Percentiles rank a stretch among this genome's conserved stretches.
Evolutionary conservation across 352 stramenopile genomes (phyloP).

Genomic region (Phytophthora sp.): DNA sequence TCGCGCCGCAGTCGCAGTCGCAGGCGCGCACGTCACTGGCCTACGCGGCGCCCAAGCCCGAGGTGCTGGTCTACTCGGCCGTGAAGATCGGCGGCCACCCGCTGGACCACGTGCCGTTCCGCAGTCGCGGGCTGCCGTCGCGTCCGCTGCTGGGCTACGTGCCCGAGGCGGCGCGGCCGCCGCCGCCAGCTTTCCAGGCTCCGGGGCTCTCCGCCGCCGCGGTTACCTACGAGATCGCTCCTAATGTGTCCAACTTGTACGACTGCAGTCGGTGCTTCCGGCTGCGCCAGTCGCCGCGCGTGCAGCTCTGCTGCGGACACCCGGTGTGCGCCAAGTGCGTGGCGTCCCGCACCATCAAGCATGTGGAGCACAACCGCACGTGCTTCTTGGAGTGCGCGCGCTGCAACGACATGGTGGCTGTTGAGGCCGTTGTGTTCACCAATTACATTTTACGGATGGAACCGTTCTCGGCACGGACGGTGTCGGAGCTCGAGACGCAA

Average conservation of each 20-base stretch:
- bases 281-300: conserved; percentile 56
- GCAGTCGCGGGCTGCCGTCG: conserved; percentile 63
- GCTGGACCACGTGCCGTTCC: conserved; percentile 79
- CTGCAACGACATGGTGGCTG: conserved; percentile 55
- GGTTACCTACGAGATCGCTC: conserved; percentile 36
- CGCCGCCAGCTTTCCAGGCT: conserved; percentile 11
- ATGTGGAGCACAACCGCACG: conserved; percentile 44
- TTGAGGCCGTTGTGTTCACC: conserved; percentile 66
- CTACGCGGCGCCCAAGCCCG: conserved; percentile 40
- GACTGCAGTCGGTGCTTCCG: conserved; percentile 63
- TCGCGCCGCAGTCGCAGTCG: conserved; percentile 15
- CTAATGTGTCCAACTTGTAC: conserved; percentile 55
- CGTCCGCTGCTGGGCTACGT: conserved; percentile 62
- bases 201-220: conserved; percentile 15
- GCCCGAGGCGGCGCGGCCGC: background rate
- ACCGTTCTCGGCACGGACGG: conserved; percentile 32
- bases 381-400: conserved; percentile 63
- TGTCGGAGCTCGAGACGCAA: conserved; percentile 35
- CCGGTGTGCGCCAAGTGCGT: conserved; percentile 64
- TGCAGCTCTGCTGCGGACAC: conserved; percentile 75
- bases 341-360: conserved; percentile 47
- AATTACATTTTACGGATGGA: conserved; percentile 61
- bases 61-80: conserved; percentile 58
- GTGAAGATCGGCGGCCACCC: conserved; percentile 83
- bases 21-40: conserved; percentile 43